phyloP scores from a whole-genome alignment of 352 stramenopile species.

The Phytopythium cucurbitacearum region DNA sequence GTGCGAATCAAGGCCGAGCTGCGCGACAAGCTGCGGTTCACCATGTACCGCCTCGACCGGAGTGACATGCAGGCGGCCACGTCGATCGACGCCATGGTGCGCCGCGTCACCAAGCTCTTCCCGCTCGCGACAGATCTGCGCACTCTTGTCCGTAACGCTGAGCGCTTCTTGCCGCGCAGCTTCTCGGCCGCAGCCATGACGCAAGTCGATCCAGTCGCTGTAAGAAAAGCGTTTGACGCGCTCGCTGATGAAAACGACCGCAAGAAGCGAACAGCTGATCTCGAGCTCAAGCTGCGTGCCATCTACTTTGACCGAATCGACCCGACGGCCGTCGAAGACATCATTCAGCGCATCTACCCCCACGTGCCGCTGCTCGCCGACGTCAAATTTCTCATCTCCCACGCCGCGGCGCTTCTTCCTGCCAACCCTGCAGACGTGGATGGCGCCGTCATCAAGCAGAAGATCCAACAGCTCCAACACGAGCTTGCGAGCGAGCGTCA shows the following conservation, averaged over 20 bases:
- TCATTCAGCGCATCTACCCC: slow-evolving; percentile 79
- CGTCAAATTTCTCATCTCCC: slow-evolving; percentile 79
- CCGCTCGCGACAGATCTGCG: slow-evolving; percentile 56
- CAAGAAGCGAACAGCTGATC: slow-evolving; percentile 78
- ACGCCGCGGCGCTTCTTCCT: slow-evolving; percentile 71
- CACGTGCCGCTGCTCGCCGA: slow-evolving; percentile 67
- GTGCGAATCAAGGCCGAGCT: slow-evolving; percentile 51
- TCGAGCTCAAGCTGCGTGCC: slow-evolving; percentile 87
- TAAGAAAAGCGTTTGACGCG: slow-evolving; percentile 27
- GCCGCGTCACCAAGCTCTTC: slow-evolving; percentile 59
- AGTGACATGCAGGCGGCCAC: slow-evolving; percentile 15
- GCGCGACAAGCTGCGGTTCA: slow-evolving; percentile 50
- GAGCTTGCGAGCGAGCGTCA: slow-evolving; percentile 57
- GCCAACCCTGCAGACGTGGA: slow-evolving; percentile 56
- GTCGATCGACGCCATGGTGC: slow-evolving; percentile 31
- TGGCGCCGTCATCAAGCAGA: slow-evolving; percentile 44
- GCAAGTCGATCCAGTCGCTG: background rate
- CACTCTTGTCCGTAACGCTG: slow-evolving; percentile 79
- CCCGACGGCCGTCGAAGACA: slow-evolving; percentile 62
- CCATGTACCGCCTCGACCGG: slow-evolving; percentile 53
- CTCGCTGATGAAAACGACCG: slow-evolving; percentile 46
- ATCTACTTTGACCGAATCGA: slow-evolving; percentile 91
- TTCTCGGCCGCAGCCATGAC: slow-evolving; percentile 30
- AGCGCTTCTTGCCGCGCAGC: slow-evolving; percentile 70
- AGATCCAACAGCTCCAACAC: slow-evolving; percentile 60